Evolutionary conservation across 495 filamentous ascomycete genomes (phyloP).

Genomic region (Talaromyces proteolyticus): DNA sequence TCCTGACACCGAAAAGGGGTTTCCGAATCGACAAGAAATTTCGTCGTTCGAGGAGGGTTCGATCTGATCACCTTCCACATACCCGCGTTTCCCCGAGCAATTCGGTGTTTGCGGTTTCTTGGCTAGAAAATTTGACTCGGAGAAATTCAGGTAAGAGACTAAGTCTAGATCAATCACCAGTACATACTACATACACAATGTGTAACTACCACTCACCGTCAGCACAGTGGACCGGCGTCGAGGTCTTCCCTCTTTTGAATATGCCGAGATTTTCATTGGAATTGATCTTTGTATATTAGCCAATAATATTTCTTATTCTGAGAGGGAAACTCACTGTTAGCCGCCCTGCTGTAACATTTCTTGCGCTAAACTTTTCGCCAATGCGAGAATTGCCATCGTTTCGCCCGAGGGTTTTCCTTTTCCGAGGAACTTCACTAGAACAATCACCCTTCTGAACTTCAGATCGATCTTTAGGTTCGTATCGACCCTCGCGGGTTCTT

Average conservation of each 20-base stretch:
- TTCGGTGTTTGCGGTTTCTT: constrained; percentile 1
- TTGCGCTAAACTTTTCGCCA: constrained; percentile 57
- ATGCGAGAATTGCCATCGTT: constrained; percentile 19
- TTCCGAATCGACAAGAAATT: too few species aligned
- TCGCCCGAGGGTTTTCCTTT: not conserved
- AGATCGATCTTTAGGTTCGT: constrained; percentile 23
- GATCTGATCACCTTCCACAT: too few species aligned
- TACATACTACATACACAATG: not conserved
- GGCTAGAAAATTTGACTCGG: constrained; percentile 58
- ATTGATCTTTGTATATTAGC: constrained; percentile 41
- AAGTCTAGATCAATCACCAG: constrained; percentile 7
- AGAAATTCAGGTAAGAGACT: constrained; percentile 65
- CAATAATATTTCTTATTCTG: constrained; percentile 4
- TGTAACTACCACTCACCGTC: constrained; percentile 28
- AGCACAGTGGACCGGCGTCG: constrained; percentile 46
- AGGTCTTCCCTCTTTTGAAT: constrained; percentile 66
- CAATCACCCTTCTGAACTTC: not conserved
- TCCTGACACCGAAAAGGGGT: too few species aligned
- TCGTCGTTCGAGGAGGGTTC: too few species aligned
- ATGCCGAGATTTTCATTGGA: constrained; percentile 47
- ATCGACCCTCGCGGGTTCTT: constrained; percentile 55
- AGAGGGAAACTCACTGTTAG: constrained; percentile 45
- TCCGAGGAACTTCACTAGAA: not conserved
- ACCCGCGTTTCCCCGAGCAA: too few species aligned
- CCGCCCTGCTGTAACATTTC: constrained; percentile 55